Evolutionary conservation across 2,329 filamentous ascomycete species (phyloP).

Genomic region (Calonectria hawksworthii): DNA sequence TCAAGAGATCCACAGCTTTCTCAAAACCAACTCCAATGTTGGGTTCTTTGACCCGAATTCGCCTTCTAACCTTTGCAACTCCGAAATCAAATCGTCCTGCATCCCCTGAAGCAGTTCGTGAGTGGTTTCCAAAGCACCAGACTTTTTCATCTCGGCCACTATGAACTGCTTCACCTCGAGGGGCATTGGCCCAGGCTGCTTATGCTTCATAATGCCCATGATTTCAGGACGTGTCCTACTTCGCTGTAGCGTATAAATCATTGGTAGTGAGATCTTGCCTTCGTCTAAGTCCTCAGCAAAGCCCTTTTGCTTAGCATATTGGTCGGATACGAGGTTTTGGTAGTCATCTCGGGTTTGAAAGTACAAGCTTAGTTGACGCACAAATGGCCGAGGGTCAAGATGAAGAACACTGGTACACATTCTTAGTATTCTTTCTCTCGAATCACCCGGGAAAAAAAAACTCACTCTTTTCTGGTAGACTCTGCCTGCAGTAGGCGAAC

Average conservation of each 20-base stretch:
- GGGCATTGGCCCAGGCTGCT: not conserved
- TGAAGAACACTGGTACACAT: not conserved
- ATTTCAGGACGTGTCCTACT: not conserved
- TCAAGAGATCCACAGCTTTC: not conserved
- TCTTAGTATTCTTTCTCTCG: not conserved
- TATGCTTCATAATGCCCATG: constrained; percentile 3
- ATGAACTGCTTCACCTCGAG: not conserved
- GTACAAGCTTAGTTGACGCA: constrained; percentile 2
- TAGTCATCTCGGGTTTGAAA: not conserved
- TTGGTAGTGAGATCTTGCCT: not conserved
- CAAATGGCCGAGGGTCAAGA: not conserved
- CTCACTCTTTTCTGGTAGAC: not conserved
- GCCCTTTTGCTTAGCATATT: not conserved
- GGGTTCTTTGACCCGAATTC: not conserved
- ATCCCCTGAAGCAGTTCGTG: not conserved
- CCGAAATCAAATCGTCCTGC: not conserved
- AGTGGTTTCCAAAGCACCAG: not conserved
- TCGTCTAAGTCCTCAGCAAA: not conserved
- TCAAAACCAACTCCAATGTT: constrained; percentile 1
- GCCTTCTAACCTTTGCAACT: not conserved
- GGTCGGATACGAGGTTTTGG: not conserved
- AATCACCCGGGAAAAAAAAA: not conserved
- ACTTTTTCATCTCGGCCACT: not conserved
- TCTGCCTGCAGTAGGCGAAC: not conserved
- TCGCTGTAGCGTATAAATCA: constrained; percentile 1